Percentiles rank a stretch among this genome's conserved stretches.
Evolutionary conservation across 1,139 yeast species (phyloP).

Genomic region (Pichia kudriavzevii): DNA sequence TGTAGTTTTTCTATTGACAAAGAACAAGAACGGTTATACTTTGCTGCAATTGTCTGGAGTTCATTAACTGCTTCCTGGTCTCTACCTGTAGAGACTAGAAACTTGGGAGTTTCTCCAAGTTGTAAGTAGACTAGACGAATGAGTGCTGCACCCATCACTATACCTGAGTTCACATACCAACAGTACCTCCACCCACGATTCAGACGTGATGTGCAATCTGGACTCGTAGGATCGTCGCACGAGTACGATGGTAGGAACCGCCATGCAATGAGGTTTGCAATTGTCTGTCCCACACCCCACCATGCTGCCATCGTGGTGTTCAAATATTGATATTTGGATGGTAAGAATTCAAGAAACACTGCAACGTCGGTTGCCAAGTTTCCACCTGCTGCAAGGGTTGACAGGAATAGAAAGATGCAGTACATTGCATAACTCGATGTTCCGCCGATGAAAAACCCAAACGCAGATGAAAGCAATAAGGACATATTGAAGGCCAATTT

Average conservation of each 20-base stretch:
- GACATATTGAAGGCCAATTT: slow-evolving; percentile 49
- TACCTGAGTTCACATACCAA: slow-evolving; percentile 46
- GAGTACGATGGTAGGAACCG: slow-evolving; percentile 44
- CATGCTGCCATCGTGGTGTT: slow-evolving; percentile 49
- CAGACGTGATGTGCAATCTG: slow-evolving; percentile 36
- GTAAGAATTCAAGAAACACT: slow-evolving; percentile 51
- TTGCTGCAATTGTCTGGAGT: slow-evolving; percentile 34
- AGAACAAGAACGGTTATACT: slow-evolving; percentile 37
- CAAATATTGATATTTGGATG: slow-evolving; percentile 45
- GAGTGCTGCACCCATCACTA: slow-evolving; percentile 43
- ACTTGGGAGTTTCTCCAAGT: slow-evolving; percentile 53
- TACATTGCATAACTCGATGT: slow-evolving; percentile 37
- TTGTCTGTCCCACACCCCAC: slow-evolving; percentile 59
- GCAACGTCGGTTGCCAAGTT: slow-evolving; percentile 55
- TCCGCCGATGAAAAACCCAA: slow-evolving; percentile 48
- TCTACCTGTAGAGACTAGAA: slow-evolving; percentile 41
- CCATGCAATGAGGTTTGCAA: slow-evolving; percentile 48
- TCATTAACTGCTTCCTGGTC: slow-evolving; percentile 42
- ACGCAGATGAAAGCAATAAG: slow-evolving; percentile 41
- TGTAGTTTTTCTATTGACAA: slow-evolving; percentile 39
- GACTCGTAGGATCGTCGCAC: slow-evolving; percentile 36
- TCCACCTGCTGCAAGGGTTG: slow-evolving; percentile 49
- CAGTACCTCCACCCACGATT: slow-evolving; percentile 59
- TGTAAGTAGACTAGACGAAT: slow-evolving; percentile 40
- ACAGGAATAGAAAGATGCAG: slow-evolving; percentile 40